phyloP scores from a whole-genome alignment of 2,329 filamentous ascomycete genomes.

The Stagonosporopsis vannaccii region DNA sequence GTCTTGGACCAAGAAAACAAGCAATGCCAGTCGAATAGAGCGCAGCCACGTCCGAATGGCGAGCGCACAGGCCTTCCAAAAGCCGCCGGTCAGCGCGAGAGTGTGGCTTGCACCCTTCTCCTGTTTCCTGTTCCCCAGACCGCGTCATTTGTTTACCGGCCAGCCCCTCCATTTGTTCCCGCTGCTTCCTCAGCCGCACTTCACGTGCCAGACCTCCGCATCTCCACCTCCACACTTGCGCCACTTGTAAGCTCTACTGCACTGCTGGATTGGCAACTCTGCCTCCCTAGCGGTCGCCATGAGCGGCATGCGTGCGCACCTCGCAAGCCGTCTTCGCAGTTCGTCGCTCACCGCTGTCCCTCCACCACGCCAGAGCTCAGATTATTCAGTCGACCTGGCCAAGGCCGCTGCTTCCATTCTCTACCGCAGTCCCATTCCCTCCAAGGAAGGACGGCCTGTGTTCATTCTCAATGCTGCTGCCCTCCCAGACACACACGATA shows the following conservation, averaged over 20 bases:
- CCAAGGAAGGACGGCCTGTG: slow-evolving; percentile 58
- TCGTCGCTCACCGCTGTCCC: slow-evolving; percentile 58
- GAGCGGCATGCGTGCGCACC: slow-evolving; percentile 49
- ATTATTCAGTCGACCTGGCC: slow-evolving; percentile 59
- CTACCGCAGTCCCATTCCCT: slow-evolving; percentile 61
- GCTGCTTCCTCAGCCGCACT: slow-evolving; percentile 8
- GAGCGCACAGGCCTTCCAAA: slow-evolving; percentile 2
- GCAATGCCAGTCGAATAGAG: slow-evolving; percentile 15
- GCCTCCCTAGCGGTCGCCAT: slow-evolving; percentile 29
- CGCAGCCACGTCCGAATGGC: slow-evolving; percentile 4
- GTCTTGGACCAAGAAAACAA: background rate
- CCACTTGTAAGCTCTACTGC: background rate
- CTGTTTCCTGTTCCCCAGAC: slow-evolving; percentile 14
- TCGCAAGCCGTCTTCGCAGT: slow-evolving; percentile 49
- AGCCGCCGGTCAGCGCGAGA: background rate
- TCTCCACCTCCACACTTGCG: background rate
- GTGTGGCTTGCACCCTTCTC: slow-evolving; percentile 17
- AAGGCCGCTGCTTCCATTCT: slow-evolving; percentile 61
- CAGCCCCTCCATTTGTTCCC: slow-evolving; percentile 2
- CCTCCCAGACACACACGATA: slow-evolving; percentile 62
- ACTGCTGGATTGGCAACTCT: background rate
- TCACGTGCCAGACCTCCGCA: slow-evolving; percentile 4
- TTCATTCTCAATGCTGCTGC: slow-evolving; percentile 64
- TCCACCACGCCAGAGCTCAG: slow-evolving; percentile 54
- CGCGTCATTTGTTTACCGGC: slow-evolving; percentile 16